Conservation (phyloP, 2,329 filamentous ascomycete genomes). For the Hymenoscyphus infarciens region DNA sequence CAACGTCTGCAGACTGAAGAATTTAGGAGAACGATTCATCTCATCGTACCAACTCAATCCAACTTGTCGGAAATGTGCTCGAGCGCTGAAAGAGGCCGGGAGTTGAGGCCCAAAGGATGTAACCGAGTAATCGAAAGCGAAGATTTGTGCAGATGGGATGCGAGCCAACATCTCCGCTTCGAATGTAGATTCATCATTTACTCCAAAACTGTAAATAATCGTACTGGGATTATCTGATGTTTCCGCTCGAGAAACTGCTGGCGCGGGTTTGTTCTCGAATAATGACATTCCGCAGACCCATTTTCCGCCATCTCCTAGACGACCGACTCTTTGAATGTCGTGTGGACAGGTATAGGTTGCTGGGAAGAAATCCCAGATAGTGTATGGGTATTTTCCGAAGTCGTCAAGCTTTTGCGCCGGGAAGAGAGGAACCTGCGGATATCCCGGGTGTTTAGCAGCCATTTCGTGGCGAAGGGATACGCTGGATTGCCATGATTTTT, state of each 20-base stretch:
- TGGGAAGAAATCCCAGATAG: slow-evolving; percentile 41
- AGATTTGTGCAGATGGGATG: slow-evolving; percentile 37
- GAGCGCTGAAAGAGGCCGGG: slow-evolving; percentile 7
- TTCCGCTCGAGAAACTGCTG: slow-evolving; percentile 19
- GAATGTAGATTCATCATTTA: slow-evolving; percentile 39
- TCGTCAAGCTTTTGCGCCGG: slow-evolving; percentile 24
- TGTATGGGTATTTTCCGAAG: slow-evolving; percentile 33
- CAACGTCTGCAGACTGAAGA: slow-evolving; percentile 38
- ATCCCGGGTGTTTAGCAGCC: slow-evolving; percentile 20
- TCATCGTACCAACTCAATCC: slow-evolving; percentile 36
- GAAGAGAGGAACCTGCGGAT: slow-evolving; percentile 28
- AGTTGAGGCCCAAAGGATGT: slow-evolving; percentile 33
- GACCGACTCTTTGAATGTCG: slow-evolving; percentile 40
- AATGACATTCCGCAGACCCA: slow-evolving; percentile 42
- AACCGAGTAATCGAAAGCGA: slow-evolving; percentile 41
- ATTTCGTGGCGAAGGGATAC: slow-evolving; percentile 28
- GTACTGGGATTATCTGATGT: slow-evolving; percentile 11
- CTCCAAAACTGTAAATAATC: slow-evolving; percentile 41
- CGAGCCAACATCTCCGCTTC: slow-evolving; percentile 40
- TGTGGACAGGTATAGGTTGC: slow-evolving; percentile 41
- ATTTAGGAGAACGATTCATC: slow-evolving; percentile 30
- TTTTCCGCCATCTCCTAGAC: slow-evolving; percentile 42
- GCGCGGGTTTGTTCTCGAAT: slow-evolving; percentile 31
- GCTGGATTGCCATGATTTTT: slow-evolving; percentile 24
- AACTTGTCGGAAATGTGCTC: slow-evolving; percentile 37